phyloP scores from a whole-genome alignment of 2,329 filamentous ascomycete species.

The Fonsecaea monophora region DNA sequence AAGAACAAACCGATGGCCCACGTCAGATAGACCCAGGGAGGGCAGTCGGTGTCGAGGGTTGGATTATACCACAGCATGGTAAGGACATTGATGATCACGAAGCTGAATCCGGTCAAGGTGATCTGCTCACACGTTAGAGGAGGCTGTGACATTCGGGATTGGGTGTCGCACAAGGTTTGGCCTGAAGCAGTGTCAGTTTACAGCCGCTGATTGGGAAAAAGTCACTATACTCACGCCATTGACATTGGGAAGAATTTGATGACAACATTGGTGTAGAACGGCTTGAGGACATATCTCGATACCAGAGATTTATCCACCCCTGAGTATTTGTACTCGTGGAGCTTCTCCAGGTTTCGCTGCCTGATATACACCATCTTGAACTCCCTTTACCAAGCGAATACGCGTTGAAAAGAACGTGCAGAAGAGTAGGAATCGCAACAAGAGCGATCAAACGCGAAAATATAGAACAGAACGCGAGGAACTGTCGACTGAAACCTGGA shows the following conservation, averaged over 20 bases:
- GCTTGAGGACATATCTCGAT: constrained; percentile 93
- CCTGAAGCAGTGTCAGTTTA: constrained; percentile 34
- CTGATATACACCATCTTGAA: constrained; percentile 88
- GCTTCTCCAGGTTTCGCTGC: constrained; percentile 83
- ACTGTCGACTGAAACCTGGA: neutral
- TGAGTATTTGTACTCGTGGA: constrained; percentile 95
- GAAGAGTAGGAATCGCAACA: neutral
- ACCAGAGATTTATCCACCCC: constrained; percentile 87
- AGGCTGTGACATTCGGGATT: neutral
- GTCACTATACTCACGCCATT: constrained; percentile 72
- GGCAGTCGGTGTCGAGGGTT: constrained; percentile 91
- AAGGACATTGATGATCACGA: constrained; percentile 86
- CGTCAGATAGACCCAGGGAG: constrained; percentile 90
- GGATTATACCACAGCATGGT: constrained; percentile 96
- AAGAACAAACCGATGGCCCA: constrained; percentile 91
- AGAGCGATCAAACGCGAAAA: neutral
- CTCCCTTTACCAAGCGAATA: constrained; percentile 3
- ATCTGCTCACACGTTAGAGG: constrained; percentile 59
- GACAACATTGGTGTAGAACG: constrained; percentile 93
- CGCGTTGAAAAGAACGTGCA: neutral
- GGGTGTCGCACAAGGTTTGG: constrained; percentile 61
- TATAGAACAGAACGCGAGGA: neutral
- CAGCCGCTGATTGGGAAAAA: constrained; percentile 20
- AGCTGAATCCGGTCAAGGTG: constrained; percentile 86
- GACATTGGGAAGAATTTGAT: constrained; percentile 94